Evolutionary conservation across 1,139 yeast genomes (phyloP).

Genomic region (Williopsis jadinii): DNA sequence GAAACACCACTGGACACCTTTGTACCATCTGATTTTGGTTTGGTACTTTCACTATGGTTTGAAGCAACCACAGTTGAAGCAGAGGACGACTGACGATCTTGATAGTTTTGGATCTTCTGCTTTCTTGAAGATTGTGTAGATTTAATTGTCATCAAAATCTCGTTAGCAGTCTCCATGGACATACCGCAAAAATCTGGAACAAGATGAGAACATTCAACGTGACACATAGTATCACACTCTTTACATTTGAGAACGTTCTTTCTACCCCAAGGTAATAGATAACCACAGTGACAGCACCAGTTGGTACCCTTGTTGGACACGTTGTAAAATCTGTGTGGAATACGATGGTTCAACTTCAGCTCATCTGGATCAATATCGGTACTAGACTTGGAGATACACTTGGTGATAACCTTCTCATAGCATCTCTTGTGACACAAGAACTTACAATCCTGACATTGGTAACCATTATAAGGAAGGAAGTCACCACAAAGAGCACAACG

Average conservation of each 20-base stretch:
- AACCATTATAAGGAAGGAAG: slow-evolving; percentile 87
- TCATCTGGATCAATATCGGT: slow-evolving; percentile 83
- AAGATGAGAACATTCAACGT: slow-evolving; percentile 83
- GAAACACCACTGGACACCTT: not conserved
- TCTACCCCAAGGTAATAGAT: slow-evolving; percentile 88
- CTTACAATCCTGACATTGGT: slow-evolving; percentile 93
- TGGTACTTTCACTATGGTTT: slow-evolving; percentile 4
- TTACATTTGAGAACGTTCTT: slow-evolving; percentile 92
- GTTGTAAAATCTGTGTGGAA: slow-evolving; percentile 93
- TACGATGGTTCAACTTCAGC: slow-evolving; percentile 88
- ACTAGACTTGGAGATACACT: slow-evolving; percentile 87
- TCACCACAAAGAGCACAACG: slow-evolving; percentile 97
- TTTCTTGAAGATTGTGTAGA: slow-evolving; percentile 51
- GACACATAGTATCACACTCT: slow-evolving; percentile 95
- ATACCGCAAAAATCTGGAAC: slow-evolving; percentile 98
- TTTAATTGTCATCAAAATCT: slow-evolving; percentile 77
- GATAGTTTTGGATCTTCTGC: slow-evolving; percentile 17
- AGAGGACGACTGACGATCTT: slow-evolving; percentile 14
- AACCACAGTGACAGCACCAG: slow-evolving; percentile 99
- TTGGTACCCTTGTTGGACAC: slow-evolving; percentile 89
- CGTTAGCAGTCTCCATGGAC: slow-evolving; percentile 96
- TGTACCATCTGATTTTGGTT: not conserved
- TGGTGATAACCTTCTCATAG: slow-evolving; percentile 88
- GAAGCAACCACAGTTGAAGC: slow-evolving; percentile 20
- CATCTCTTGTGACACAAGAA: slow-evolving; percentile 94